Evolutionary conservation across 768 basidiomycete genomes (phyloP).

Genomic region (Termitomyces sp.): DNA sequence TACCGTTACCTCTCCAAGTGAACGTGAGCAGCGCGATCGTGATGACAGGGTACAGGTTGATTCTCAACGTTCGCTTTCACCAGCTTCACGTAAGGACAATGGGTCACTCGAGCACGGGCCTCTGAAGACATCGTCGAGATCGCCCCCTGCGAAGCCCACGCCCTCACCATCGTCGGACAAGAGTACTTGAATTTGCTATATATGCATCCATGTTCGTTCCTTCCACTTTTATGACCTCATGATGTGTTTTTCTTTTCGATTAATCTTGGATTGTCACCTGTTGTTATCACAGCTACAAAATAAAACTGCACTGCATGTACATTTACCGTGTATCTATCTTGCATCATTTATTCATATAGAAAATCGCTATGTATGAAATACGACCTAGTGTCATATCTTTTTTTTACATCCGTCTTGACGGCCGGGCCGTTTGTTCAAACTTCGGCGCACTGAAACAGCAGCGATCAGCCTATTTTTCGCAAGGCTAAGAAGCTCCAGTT

Average conservation of each 20-base stretch:
- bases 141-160: constrained; percentile 46
- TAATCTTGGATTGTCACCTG: not conserved
- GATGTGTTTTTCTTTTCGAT: not conserved
- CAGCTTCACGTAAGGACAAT: constrained; percentile 35
- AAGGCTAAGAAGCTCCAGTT: not conserved
- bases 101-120: constrained; percentile 48
- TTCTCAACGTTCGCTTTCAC: constrained; percentile 43
- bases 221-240: not conserved
- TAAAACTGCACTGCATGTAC: constrained; percentile 5
- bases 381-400: not conserved
- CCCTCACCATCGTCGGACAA: constrained; percentile 51
- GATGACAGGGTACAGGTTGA: constrained; percentile 56
- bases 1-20: constrained; percentile 48
- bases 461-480: not conserved
- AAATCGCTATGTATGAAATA: not conserved
- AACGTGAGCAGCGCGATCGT: constrained; percentile 34
- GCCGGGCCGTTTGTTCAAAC: too few species aligned
- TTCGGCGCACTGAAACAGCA: not conserved
- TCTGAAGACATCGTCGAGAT: constrained; percentile 33
- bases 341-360: constrained; percentile 3
- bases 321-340: constrained; percentile 7
- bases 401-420: too few species aligned
- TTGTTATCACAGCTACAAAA: not conserved
- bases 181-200: constrained; percentile 20
- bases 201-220: not conserved